These are phyloP conservation scores for Rosa hybrid DNA, from an alignment of 331 rosid genomes.

Conservation along the genomic window DNA sequence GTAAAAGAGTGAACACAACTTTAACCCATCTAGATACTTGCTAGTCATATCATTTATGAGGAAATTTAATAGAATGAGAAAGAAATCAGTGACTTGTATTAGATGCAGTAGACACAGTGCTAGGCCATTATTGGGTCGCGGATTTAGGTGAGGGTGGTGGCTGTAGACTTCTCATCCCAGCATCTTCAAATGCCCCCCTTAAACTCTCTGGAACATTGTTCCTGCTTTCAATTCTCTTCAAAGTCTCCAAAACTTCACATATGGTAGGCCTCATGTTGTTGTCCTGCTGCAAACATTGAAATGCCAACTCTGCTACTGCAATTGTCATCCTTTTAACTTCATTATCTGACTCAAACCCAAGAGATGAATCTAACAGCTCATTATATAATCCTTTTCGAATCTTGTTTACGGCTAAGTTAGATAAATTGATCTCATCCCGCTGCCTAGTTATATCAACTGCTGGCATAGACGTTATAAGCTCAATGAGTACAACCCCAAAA, in stretches of 20 bases:
- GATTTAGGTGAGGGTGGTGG: slow-evolving; percentile 46
- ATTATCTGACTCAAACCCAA: slow-evolving; percentile 57
- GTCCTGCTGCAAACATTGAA: slow-evolving; percentile 57
- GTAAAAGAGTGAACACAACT: not conserved
- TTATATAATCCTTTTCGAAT: slow-evolving; percentile 39
- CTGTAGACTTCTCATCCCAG: slow-evolving; percentile 16
- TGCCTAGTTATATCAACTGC: slow-evolving; percentile 56
- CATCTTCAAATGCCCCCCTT: slow-evolving; percentile 18
- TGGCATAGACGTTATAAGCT: slow-evolving; percentile 63
- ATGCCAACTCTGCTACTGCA: slow-evolving; percentile 64
- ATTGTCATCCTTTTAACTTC: slow-evolving; percentile 38
- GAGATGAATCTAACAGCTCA: slow-evolving; percentile 51
- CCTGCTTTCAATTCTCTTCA: slow-evolving; percentile 36
- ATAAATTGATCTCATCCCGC: slow-evolving; percentile 51
- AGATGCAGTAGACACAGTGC: slow-evolving; percentile 35
- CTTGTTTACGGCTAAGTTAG: slow-evolving; percentile 46
- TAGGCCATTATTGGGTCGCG: slow-evolving; percentile 51
- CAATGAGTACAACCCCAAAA: slow-evolving; percentile 67
- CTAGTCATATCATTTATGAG: not conserved
- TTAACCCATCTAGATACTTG: slow-evolving; percentile 1
- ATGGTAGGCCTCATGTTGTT: slow-evolving; percentile 64
- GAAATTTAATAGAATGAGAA: not conserved
- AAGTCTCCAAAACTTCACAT: slow-evolving; percentile 48
- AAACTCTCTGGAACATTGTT: slow-evolving; percentile 21
- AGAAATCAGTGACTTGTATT: slow-evolving; percentile 29